These are phyloP conservation scores for Globisporangium abappressorium DNA, from an alignment of 352 stramenopile species.

Conservation along the genomic window DNA sequence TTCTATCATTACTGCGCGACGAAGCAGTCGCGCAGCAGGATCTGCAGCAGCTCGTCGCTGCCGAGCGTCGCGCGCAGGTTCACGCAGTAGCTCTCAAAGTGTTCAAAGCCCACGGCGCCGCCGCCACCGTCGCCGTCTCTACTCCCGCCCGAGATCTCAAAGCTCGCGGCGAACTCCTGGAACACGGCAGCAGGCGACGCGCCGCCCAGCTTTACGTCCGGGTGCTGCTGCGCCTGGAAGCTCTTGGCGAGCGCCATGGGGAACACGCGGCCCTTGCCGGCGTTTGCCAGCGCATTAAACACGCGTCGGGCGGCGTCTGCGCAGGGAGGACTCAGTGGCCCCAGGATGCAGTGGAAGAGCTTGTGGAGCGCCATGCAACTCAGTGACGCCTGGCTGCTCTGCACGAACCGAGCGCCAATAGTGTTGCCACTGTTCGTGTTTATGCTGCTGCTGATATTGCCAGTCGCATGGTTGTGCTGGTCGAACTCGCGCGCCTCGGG, in stretches of 20 bases:
- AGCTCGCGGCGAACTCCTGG: conserved; percentile 66
- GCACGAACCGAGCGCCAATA: conserved; percentile 36
- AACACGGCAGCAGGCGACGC: conserved; percentile 38
- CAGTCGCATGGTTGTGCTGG: conserved; percentile 3
- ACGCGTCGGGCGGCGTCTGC: conserved; percentile 33
- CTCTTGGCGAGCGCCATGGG: conserved; percentile 52
- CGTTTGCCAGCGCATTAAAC: conserved; percentile 41
- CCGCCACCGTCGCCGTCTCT: conserved; percentile 10
- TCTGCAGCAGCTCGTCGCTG: conserved; percentile 52
- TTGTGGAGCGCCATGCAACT: conserved; percentile 37
- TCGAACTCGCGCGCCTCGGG: conserved; percentile 15
- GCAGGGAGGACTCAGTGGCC: conserved; percentile 34
- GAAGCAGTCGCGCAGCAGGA: conserved; percentile 67
- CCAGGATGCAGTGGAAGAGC: conserved; percentile 39
- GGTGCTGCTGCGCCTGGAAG: conserved; percentile 57
- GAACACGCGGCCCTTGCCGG: conserved; percentile 60
- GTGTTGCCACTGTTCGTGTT: conserved; percentile 5
- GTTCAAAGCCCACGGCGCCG: conserved; percentile 47
- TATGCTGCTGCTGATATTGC: neutral
- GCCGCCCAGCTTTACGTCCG: conserved; percentile 54
- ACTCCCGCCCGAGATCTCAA: conserved; percentile 44
- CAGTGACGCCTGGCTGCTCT: conserved; percentile 23
- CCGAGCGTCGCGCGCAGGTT: conserved; percentile 49
- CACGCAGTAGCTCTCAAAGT: conserved; percentile 63
- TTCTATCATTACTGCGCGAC: neutral